Evolutionary conservation across 108 stramenopile species (phyloP).

Genomic region (Stephanodiscus triporus): DNA sequence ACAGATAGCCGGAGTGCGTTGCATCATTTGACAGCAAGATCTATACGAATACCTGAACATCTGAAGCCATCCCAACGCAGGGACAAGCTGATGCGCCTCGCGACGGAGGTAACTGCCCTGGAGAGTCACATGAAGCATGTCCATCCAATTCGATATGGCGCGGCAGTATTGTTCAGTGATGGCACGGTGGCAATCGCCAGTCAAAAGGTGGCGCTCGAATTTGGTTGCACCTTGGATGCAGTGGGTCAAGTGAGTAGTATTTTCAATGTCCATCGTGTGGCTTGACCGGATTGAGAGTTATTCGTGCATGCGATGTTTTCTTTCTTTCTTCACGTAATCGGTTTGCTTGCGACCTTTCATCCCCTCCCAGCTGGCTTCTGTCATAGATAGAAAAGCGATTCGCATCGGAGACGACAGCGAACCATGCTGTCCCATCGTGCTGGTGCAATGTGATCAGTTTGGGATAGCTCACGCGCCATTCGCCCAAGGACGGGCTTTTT

Average conservation of each 20-base stretch:
- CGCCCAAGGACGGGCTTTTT: slow-evolving; percentile 75
- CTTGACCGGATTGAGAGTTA: no score
- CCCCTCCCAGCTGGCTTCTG: slow-evolving; percentile 57
- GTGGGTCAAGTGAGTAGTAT: no score
- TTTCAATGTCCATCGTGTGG: no score
- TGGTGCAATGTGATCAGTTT: slow-evolving; percentile 86
- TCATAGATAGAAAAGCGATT: slow-evolving; percentile 28
- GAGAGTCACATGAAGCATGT: slow-evolving; percentile 49
- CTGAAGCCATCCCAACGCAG: slow-evolving; percentile 37
- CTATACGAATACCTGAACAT: slow-evolving; percentile 24
- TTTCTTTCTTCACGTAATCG: no score
- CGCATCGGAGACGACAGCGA: slow-evolving; percentile 26
- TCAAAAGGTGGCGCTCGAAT: slow-evolving; percentile 78
- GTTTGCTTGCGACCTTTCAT: no score
- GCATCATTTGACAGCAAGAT: slow-evolving; percentile 30
- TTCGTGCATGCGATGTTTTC: no score
- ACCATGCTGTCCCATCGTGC: slow-evolving; percentile 29
- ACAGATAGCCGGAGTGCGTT: slow-evolving; percentile 21
- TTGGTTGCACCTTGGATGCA: slow-evolving; percentile 87
- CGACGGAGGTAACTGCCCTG: slow-evolving; percentile 44
- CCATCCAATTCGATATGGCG: slow-evolving; percentile 84
- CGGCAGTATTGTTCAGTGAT: slow-evolving; percentile 75
- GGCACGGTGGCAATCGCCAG: slow-evolving; percentile 52
- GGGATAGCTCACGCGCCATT: slow-evolving; percentile 87
- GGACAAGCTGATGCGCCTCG: slow-evolving; percentile 53